Evolutionary conservation across 345 rosid genomes (phyloP), one percentile per base, ranked within the genome.

Genomic region (Garcia nutans): DNA sequence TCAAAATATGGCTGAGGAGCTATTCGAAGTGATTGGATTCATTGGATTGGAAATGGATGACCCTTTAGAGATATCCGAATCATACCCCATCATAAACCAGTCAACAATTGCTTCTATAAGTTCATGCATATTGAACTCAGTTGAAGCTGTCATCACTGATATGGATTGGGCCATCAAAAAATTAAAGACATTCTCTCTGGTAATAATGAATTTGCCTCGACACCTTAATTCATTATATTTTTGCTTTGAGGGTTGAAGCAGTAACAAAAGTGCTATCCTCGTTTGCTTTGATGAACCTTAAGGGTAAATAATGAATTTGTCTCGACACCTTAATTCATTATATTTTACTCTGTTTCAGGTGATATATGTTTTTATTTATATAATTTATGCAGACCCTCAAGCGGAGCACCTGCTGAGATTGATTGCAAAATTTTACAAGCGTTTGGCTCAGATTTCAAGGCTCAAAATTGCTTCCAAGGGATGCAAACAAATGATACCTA

Each of bases 391-490:
- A 93, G 98, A 89, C 70, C 47, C 84, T 16, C 91, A 89, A 82
- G 94, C 95, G 42, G 92, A 88, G 52, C 91, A 89, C 44, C 80
- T 89, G 71, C 86, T 93, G 70, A 79, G 92, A 78, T 61, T 88
- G 74, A 78, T 83, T 24, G 84, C 85, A 11, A 88, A 82, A 84
- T 83, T 93, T 77, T 93, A 90, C 89, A 93, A 87, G 82, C 92
- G 89, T 52, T 82, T 91, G 84, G 94, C 94, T 83, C 97, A 79
- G 82, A 86, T 91, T 70, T 85, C 92, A 65, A 91, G 84, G 78
- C 93, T 85, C 65, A 87, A 83, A 79, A 90, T 93, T 70, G 90
- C 97, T 81, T 82, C 92, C 0, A 90, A 88, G 70, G 94, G 98
- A 56, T 86, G 85, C 87, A 93, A 91, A 87, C 97, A 91, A 77